These are phyloP conservation scores for Maudiozyma humilis DNA, from an alignment of 1,139 yeast genomes.

Conservation along the genomic window DNA sequence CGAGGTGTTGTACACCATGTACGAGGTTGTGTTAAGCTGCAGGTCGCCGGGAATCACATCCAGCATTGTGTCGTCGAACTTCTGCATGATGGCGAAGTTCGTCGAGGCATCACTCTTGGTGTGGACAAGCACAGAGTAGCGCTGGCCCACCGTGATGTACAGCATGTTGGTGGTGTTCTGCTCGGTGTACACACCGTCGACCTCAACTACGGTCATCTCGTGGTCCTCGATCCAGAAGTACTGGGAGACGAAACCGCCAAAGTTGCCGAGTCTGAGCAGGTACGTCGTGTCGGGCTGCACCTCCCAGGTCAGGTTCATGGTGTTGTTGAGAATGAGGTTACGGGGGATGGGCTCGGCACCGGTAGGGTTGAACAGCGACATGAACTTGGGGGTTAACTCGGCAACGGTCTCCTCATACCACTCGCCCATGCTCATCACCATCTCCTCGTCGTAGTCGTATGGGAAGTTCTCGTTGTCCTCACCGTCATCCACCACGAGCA, in stretches of 20 bases:
- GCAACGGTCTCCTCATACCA: slow-evolving; percentile 50
- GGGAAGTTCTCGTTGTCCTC: slow-evolving; percentile 32
- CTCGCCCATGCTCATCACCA: slow-evolving; percentile 48
- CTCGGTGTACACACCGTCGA: slow-evolving; percentile 61
- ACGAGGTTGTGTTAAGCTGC: slow-evolving; percentile 46
- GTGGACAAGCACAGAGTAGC: slow-evolving; percentile 53
- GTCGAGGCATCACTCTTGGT: slow-evolving; percentile 42
- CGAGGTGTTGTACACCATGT: slow-evolving; percentile 42
- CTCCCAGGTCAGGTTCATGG: slow-evolving; percentile 47
- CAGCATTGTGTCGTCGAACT: slow-evolving; percentile 57
- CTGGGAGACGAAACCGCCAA: slow-evolving; percentile 68
- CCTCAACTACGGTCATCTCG: slow-evolving; percentile 57
- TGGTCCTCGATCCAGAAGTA: slow-evolving; percentile 62
- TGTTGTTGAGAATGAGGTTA: slow-evolving; percentile 55
- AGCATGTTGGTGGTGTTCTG: slow-evolving; percentile 49
- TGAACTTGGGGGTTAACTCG: slow-evolving; percentile 40
- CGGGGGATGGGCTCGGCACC: slow-evolving; percentile 80
- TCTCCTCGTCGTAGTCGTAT: slow-evolving; percentile 57
- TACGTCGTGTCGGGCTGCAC: slow-evolving; percentile 60
- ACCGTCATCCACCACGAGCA: slow-evolving; percentile 55
- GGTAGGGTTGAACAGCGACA: slow-evolving; percentile 63
- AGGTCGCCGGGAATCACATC: slow-evolving; percentile 52
- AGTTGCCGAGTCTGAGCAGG: slow-evolving; percentile 52
- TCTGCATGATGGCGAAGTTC: slow-evolving; percentile 57
- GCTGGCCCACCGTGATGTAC: slow-evolving; percentile 63